Base-by-base conservation (phyloP, 2,329 filamentous ascomycete species). In the Ambrosiella beaveri region DNA sequence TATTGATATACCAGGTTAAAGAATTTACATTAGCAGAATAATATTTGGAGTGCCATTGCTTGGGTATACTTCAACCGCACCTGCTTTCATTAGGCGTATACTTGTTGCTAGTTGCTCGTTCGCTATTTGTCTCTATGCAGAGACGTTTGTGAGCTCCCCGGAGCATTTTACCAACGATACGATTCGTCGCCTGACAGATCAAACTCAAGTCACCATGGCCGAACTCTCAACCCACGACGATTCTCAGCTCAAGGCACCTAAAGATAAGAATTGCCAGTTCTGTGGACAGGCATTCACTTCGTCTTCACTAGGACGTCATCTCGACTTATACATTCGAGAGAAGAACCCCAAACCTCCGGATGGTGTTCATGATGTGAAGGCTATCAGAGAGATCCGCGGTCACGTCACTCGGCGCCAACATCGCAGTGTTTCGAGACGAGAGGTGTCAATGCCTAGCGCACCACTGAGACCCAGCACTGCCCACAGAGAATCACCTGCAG, bases 271-370 rank as follows among this genome's bases (percentile, higher is more conserved):
- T 63, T 96, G 91, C 68, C 86, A 84, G 40, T 97, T 88, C 72
- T 97, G 91, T 69, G 77, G 82, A 52, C 88, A 95, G 69, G 77
- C 85, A 6, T 97, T 96, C 68, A 96, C 91, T 13, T 96, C 90
- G 1, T 95, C 89, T 13, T 95, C 88, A 1, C 80, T 97, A 57
- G 91, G 91, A 54, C 85, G 91, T 51, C 91, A 97, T 71, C 82
- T 96, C 63, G 91, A 97, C 68, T 80, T 95, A 44, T 96, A 94
- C 69, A 90, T 96, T 65, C 90, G 89, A 67, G 85, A 89, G 60
- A 94, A 89, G 73, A 96, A 96, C 68, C 88, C 91, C 1, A 93
- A 90, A 70, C 78, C 84, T 1, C 74, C 85, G 6, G 91, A 97
- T 71, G 90, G 90, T 54, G 73, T 95, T 51, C 91, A 97, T 70